A percentile compares a stretch with the other conserved stretches of the same genome.
These are phyloP conservation scores for Epicoccum sorghinum DNA, from an alignment of 2,329 filamentous ascomycete genomes.

Conservation along the genomic window DNA sequence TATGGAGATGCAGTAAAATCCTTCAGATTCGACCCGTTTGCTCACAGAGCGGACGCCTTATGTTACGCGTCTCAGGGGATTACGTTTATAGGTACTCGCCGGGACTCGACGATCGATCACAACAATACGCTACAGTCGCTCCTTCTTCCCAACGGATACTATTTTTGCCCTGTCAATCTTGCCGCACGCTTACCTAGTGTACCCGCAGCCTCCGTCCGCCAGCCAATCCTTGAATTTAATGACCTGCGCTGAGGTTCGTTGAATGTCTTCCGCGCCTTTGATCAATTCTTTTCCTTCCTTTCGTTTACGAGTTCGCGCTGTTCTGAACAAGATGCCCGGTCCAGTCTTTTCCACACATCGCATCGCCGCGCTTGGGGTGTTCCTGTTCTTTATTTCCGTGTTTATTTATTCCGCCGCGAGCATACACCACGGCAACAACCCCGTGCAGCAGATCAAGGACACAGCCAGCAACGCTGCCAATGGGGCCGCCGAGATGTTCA, in stretches of 20 bases:
- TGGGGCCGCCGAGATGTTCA: conserved; percentile 14
- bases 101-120: background rate
- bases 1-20: background rate
- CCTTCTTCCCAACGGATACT: background rate
- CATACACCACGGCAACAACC: conserved; percentile 13
- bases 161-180: background rate
- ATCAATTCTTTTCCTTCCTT: background rate
- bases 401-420: conserved; percentile 19
- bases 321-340: conserved; percentile 2
- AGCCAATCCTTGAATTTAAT: background rate
- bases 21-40: background rate
- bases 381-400: conserved; percentile 17
- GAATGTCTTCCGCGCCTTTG: background rate
- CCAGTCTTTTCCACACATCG: conserved; percentile 5
- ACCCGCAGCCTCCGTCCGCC: conserved; percentile 5
- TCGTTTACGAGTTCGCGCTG: background rate
- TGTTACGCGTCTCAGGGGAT: background rate
- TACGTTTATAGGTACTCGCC: background rate
- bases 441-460: conserved; percentile 21
- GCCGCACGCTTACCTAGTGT: background rate
- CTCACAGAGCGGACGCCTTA: background rate
- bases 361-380: conserved; percentile 2
- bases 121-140: background rate
- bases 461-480: conserved; percentile 19
- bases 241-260: background rate